A percentile compares a stretch with the other conserved stretches of the same genome.
phyloP scores from a whole-genome alignment of 139 green algal genomes.

The Yamagishiella unicocca region DNA sequence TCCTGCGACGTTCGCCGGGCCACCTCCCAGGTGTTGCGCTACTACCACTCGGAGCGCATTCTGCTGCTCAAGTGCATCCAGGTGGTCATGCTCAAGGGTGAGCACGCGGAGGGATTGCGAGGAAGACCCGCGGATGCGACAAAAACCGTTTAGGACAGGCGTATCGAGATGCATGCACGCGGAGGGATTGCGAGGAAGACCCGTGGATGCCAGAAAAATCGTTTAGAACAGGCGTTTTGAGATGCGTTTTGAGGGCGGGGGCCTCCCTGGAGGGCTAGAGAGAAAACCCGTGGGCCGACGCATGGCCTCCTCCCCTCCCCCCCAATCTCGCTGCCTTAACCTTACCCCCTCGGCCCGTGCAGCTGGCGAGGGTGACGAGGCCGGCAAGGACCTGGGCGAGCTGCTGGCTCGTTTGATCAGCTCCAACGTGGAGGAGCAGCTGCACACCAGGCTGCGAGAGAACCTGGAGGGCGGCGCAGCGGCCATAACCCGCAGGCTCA shows the following conservation, averaged over 20 bases:
- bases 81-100: slow-evolving; percentile 66
- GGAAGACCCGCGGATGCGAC: not conserved
- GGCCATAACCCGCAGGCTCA: slow-evolving; percentile 21
- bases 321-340: too few relatives aligned
- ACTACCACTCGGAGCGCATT: slow-evolving; percentile 71
- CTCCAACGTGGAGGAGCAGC: slow-evolving; percentile 59
- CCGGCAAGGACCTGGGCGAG: not conserved
- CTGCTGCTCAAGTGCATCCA: slow-evolving; percentile 69
- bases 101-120: not conserved
- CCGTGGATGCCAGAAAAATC: too few relatives aligned
- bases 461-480: slow-evolving; percentile 45
- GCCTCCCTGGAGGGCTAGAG: too few relatives aligned
- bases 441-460: slow-evolving; percentile 39
- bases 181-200: too few relatives aligned
- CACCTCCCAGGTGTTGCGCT: slow-evolving; percentile 55
- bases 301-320: too few relatives aligned
- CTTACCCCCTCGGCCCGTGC: not conserved
- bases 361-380: slow-evolving; percentile 19
- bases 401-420: slow-evolving; percentile 43
- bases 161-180: too few relatives aligned
- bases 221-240: too few relatives aligned
- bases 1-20: too few relatives aligned
- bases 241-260: too few relatives aligned
- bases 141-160: too few relatives aligned
- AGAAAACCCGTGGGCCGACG: too few relatives aligned